Percentiles rank a stretch among this genome's conserved stretches.
These are phyloP conservation scores for Xeromyces bisporus DNA, from an alignment of 495 filamentous ascomycete species.

Conservation along the genomic window DNA sequence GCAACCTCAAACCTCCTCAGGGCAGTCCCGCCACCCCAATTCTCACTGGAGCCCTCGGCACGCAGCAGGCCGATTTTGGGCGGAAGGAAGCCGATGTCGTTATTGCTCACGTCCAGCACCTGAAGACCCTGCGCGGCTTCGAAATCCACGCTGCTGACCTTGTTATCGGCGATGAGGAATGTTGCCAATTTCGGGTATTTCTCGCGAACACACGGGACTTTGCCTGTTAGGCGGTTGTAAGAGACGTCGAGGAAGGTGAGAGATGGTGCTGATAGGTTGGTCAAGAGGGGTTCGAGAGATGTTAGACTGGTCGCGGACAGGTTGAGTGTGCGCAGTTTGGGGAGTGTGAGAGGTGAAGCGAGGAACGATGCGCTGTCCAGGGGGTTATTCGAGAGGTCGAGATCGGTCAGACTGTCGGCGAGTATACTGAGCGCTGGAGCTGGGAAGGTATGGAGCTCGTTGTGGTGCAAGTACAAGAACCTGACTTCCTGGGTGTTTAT, in stretches of 20 bases:
- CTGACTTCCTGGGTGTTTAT: conserved; percentile 30
- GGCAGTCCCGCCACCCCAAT: conserved; percentile 20
- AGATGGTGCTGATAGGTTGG: conserved; percentile 48
- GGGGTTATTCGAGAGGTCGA: conserved; percentile 70
- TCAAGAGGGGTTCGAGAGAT: conserved; percentile 42
- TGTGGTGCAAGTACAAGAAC: conserved; percentile 55
- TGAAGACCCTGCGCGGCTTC: conserved; percentile 58
- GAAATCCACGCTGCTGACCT: conserved; percentile 50
- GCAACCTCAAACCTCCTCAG: conserved; percentile 45
- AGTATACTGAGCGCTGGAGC: conserved; percentile 44
- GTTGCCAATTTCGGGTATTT: conserved; percentile 48
- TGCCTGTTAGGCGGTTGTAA: conserved; percentile 51
- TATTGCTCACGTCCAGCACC: conserved; percentile 62
- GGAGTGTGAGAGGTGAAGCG: conserved; percentile 43
- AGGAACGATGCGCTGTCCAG: conserved; percentile 45
- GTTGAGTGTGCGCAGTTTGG: conserved; percentile 57
- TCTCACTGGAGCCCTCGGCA: conserved; percentile 25
- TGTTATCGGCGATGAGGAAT: conserved; percentile 61
- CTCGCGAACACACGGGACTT: conserved; percentile 39
- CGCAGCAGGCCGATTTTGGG: conserved; percentile 60
- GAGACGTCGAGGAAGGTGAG: conserved; percentile 65
- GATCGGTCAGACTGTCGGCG: conserved; percentile 45
- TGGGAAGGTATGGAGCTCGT: conserved; percentile 55
- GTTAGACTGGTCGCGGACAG: conserved; percentile 52
- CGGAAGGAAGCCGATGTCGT: conserved; percentile 61